A percentile compares a stretch with the other conserved stretches of the same genome.
These are phyloP conservation scores for Crithidia bombi DNA, from an alignment of 208 protist genomes.

Conservation along the genomic window DNA sequence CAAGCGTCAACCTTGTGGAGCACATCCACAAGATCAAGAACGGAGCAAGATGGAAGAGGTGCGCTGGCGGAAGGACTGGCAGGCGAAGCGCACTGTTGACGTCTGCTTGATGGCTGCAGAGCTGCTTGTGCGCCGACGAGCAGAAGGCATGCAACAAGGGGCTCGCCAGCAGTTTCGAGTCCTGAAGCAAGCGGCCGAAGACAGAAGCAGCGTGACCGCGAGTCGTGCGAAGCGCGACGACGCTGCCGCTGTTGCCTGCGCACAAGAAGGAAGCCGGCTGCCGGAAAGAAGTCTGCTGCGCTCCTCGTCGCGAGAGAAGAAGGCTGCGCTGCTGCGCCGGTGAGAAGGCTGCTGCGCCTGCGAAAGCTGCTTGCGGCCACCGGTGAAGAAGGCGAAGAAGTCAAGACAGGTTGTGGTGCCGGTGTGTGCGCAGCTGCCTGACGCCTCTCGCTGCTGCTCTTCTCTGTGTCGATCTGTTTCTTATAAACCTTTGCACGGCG, in stretches of 20 bases:
- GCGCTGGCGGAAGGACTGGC: constrained; percentile 97
- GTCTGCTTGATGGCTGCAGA: too few relatives aligned
- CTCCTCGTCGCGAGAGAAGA: too few relatives aligned
- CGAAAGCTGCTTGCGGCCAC: constrained; percentile 50
- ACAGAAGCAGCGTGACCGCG: too few relatives aligned
- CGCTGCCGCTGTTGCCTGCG: too few relatives aligned
- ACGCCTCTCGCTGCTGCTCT: background rate
- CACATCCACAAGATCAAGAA: constrained; percentile 98
- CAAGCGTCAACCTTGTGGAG: constrained; percentile 99
- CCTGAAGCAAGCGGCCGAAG: too few relatives aligned
- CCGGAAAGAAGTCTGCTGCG: constrained; percentile 56
- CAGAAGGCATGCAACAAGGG: too few relatives aligned
- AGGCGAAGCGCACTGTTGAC: too few relatives aligned
- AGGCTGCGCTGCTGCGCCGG: constrained; percentile 34
- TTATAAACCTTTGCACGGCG: background rate
- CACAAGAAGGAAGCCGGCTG: constrained; percentile 46
- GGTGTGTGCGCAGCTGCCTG: background rate
- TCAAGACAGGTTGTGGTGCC: constrained; percentile 9
- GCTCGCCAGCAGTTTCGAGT: too few relatives aligned
- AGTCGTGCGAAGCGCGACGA: too few relatives aligned
- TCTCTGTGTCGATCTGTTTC: constrained; percentile 11
- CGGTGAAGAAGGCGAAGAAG: constrained; percentile 57
- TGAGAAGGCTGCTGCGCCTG: constrained; percentile 51
- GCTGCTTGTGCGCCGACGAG: too few relatives aligned
- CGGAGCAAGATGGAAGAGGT: constrained; percentile 96